A percentile compares a stretch with the other conserved stretches of the same genome.
phyloP scores from a whole-genome alignment of 2,329 filamentous ascomycete genomes.

The Tolypocladium tropicale region DNA sequence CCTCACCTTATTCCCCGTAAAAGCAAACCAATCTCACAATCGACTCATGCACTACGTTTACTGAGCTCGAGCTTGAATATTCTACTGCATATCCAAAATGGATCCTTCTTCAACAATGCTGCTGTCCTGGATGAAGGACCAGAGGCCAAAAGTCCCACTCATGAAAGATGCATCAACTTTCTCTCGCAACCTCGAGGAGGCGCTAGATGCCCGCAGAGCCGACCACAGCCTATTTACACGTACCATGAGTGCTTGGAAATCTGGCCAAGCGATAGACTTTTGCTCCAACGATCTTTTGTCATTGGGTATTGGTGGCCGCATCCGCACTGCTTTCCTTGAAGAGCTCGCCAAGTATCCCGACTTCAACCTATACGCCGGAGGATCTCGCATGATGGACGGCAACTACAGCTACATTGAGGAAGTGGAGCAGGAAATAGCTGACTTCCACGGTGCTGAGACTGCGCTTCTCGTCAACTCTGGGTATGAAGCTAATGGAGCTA shows the following conservation, averaged over 20 bases:
- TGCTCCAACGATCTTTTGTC: conserved; percentile 24
- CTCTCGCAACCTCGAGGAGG: conserved; percentile 14
- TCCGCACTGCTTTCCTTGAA: conserved; percentile 33
- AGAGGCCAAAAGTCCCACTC: not conserved
- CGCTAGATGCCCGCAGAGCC: conserved; percentile 12
- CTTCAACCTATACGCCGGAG: conserved; percentile 38
- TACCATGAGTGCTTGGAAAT: not conserved
- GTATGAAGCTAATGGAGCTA: conserved; percentile 40
- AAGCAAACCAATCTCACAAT: too few species aligned
- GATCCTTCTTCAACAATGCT: not conserved
- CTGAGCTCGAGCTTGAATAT: too few species aligned
- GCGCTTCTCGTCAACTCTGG: conserved; percentile 52
- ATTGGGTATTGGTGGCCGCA: conserved; percentile 16
- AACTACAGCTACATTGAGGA: conserved; percentile 43
- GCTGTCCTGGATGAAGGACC: not conserved
- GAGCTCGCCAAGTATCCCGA: conserved; percentile 16
- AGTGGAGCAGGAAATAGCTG: conserved; percentile 48
- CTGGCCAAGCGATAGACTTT: conserved; percentile 32
- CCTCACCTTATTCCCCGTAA: too few species aligned
- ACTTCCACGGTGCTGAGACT: conserved; percentile 46
- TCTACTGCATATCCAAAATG: too few species aligned
- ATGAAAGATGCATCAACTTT: not conserved
- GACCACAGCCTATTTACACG: conserved; percentile 14
- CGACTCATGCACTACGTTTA: too few species aligned
- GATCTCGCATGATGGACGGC: conserved; percentile 54